Percentiles rank a stretch among this genome's conserved stretches.
phyloP scores from a whole-genome alignment of 1,284 basidiomycete genomes.

The Meripilus lineatus region DNA sequence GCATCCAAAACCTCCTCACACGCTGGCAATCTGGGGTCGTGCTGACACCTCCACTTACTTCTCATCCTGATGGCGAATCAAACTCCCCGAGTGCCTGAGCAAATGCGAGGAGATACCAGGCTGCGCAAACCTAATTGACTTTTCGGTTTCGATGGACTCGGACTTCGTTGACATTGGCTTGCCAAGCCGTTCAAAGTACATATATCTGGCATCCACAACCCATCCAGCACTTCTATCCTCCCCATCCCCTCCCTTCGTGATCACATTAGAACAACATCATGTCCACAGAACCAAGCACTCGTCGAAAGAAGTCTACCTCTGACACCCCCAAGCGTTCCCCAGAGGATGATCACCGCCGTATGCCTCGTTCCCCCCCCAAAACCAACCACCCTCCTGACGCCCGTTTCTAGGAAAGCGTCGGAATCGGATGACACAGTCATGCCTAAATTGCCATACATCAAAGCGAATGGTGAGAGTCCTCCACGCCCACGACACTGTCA shows the following conservation, averaged over 20 bases:
- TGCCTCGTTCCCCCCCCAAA: slow-evolving; percentile 7
- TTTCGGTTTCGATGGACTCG: slow-evolving; percentile 1
- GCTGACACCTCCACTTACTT: slow-evolving; percentile 1
- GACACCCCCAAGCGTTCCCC: slow-evolving; percentile 23
- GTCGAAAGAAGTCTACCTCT: slow-evolving; percentile 21
- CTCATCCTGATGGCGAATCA: too few species aligned
- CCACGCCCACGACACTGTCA: background rate
- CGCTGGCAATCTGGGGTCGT: slow-evolving; percentile 1
- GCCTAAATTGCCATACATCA: slow-evolving; percentile 68
- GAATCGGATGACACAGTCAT: slow-evolving; percentile 63
- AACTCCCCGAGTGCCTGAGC: too few species aligned
- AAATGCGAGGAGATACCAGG: too few species aligned
- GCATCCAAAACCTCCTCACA: background rate
- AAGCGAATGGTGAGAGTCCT: slow-evolving; percentile 64
- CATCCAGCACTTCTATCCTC: slow-evolving; percentile 1
- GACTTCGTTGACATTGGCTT: slow-evolving; percentile 3
- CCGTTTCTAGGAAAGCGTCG: slow-evolving; percentile 35
- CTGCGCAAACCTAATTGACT: slow-evolving; percentile 1
- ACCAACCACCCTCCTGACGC: slow-evolving; percentile 2
- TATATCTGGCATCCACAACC: background rate
- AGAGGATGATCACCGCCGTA: slow-evolving; percentile 31
- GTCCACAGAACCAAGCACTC: slow-evolving; percentile 17
- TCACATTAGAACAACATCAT: too few species aligned
- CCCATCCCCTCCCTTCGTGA: too few species aligned
- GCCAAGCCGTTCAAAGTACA: too few species aligned